Conservation (phyloP, 1,139 yeast genomes). For the Pichia sp. region DNA sequence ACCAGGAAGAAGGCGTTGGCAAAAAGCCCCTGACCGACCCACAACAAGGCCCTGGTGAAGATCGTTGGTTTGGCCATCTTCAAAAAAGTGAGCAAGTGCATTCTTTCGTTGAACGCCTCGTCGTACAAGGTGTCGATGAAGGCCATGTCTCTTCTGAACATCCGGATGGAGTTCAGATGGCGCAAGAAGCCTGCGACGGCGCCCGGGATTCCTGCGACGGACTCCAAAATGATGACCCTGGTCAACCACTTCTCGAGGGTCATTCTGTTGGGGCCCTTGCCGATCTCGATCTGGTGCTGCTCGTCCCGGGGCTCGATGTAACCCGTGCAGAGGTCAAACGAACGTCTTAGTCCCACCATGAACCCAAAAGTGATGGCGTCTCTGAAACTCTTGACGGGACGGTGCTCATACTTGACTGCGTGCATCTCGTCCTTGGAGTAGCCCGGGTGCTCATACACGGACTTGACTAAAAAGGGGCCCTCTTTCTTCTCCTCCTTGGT, state of each 20-base stretch:
- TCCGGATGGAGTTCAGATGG: slow-evolving; percentile 58
- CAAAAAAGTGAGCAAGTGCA: slow-evolving; percentile 69
- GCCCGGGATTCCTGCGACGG: slow-evolving; percentile 78
- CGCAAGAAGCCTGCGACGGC: slow-evolving; percentile 69
- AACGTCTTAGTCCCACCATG: slow-evolving; percentile 41
- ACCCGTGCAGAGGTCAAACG: slow-evolving; percentile 63
- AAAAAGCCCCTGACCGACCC: slow-evolving; percentile 69
- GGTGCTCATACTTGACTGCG: slow-evolving; percentile 46
- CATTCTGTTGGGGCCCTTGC: slow-evolving; percentile 40
- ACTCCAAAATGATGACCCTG: slow-evolving; percentile 64
- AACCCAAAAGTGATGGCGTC: slow-evolving; percentile 52
- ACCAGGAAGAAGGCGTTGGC: slow-evolving; percentile 60
- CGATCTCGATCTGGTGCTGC: slow-evolving; percentile 26
- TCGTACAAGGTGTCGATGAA: slow-evolving; percentile 73
- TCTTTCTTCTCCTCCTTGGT: slow-evolving; percentile 13
- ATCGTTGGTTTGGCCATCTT: slow-evolving; percentile 61
- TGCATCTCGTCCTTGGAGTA: slow-evolving; percentile 46
- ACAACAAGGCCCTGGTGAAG: slow-evolving; percentile 53
- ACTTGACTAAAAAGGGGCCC: slow-evolving; percentile 26
- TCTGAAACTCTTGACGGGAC: slow-evolving; percentile 43
- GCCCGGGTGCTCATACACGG: slow-evolving; percentile 55
- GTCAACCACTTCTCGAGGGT: slow-evolving; percentile 64
- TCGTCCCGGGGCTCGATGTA: slow-evolving; percentile 47
- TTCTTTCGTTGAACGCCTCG: slow-evolving; percentile 76
- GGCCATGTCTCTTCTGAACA: slow-evolving; percentile 63